phyloP scores from a whole-genome alignment of 441 rosid genomes.

The Rhodomyrtus psidioides region DNA sequence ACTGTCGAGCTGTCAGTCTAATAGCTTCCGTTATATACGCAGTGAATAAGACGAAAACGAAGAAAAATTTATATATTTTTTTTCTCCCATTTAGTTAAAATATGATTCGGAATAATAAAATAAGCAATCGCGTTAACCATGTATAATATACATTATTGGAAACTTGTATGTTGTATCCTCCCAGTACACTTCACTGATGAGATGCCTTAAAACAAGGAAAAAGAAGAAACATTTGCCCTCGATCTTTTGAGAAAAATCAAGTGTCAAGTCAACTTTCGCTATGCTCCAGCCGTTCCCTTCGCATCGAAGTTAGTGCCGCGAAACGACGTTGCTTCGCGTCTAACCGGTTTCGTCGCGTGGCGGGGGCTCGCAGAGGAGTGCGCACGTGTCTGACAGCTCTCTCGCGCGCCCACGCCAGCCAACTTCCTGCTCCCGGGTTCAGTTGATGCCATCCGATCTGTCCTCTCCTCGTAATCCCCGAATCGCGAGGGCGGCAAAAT shows the following conservation, averaged over 20 bases:
- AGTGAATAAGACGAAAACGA: not conserved
- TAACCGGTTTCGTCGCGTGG: not conserved
- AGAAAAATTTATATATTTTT: no score
- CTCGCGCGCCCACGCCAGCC: conserved; percentile 20
- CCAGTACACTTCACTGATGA: not conserved
- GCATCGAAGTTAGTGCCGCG: not conserved
- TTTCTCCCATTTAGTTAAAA: not conserved
- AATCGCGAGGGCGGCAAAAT: conserved; percentile 15
- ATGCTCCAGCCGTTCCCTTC: not conserved
- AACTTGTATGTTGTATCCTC: not conserved
- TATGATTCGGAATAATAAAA: not conserved
- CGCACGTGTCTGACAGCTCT: conserved; percentile 44
- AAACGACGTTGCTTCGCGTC: not conserved
- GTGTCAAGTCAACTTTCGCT: not conserved
- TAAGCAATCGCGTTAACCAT: not conserved
- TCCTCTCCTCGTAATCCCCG: conserved; percentile 32
- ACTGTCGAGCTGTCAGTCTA: accelerated
- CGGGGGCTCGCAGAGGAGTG: not conserved
- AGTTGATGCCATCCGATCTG: not conserved
- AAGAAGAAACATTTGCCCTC: not conserved
- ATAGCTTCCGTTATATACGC: no score
- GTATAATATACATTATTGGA: not conserved
- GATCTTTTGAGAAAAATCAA: not conserved
- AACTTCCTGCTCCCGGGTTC: not conserved
- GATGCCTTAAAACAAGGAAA: not conserved